These are phyloP conservation scores for Cercospora sp. DNA, from an alignment of 2,329 filamentous ascomycete species.

Conservation along the genomic window DNA sequence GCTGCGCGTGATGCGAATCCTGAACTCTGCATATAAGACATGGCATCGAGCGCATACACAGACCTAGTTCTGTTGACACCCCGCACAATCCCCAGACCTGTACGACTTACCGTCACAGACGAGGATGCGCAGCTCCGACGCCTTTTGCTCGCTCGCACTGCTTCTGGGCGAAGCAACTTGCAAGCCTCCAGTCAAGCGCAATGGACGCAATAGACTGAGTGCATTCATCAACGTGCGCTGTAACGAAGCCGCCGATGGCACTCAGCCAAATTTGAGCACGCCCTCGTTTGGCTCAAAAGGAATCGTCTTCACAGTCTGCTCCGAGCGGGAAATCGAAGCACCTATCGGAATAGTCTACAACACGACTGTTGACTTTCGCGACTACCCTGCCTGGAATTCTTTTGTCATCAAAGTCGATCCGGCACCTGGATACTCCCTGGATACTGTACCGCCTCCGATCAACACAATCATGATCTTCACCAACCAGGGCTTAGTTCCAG, in stretches of 20 bases:
- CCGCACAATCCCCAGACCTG: not conserved
- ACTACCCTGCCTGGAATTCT: not conserved
- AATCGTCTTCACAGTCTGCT: not conserved
- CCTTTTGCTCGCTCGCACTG: not conserved
- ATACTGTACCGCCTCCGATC: not conserved
- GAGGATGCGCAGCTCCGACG: not conserved
- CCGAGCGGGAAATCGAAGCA: not conserved
- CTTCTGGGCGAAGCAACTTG: not conserved
- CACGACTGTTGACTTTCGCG: not conserved
- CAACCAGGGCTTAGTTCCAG: not conserved
- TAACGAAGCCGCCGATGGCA: not conserved
- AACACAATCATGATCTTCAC: not conserved
- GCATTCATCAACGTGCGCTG: not conserved
- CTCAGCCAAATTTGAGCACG: not conserved
- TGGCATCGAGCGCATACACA: not conserved
- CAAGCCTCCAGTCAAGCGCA: not conserved
- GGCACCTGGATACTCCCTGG: not conserved
- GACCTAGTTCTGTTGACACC: not conserved
- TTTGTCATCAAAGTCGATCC: not conserved
- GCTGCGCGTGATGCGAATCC: not conserved
- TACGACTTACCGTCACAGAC: not conserved
- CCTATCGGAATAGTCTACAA: not conserved
- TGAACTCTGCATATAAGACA: not conserved
- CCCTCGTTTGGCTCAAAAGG: not conserved
- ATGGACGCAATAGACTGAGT: not conserved